Conservation (phyloP, 805 yeast species). For the Candida quercuum region DNA sequence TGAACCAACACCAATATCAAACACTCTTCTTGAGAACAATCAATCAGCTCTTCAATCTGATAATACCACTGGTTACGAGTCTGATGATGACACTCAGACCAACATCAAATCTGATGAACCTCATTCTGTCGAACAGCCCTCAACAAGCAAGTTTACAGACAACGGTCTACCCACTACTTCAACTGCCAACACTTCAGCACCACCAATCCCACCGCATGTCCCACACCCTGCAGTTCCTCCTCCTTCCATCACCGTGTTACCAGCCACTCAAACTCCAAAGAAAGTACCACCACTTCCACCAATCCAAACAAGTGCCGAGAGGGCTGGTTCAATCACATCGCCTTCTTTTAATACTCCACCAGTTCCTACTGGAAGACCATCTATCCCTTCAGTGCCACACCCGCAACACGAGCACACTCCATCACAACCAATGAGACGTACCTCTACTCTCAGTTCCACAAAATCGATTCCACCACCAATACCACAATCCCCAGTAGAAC, state of each 20-base stretch:
- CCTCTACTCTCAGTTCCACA: slow-evolving; percentile 5
- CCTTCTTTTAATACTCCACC: neutral
- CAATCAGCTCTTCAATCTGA: slow-evolving; percentile 15
- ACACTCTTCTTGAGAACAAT: slow-evolving; percentile 2
- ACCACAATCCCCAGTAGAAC: slow-evolving; percentile 3
- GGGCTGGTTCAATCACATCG: neutral
- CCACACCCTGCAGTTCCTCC: slow-evolving; percentile 21
- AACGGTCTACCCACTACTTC: neutral
- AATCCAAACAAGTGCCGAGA: neutral
- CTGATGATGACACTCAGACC: slow-evolving; percentile 49
- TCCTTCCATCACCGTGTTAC: no score
- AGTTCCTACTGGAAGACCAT: neutral
- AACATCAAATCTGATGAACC: neutral
- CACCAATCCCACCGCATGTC: slow-evolving; percentile 2
- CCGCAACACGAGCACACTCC: neutral
- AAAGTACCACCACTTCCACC: slow-evolving; percentile 22
- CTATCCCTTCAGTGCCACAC: neutral
- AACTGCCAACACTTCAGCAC: slow-evolving; percentile 7
- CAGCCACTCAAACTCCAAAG: slow-evolving; percentile 12
- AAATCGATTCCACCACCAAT: neutral
- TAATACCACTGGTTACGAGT: slow-evolving; percentile 60
- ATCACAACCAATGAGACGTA: slow-evolving; percentile 3
- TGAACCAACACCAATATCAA: slow-evolving; percentile 4
- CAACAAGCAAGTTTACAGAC: no score
- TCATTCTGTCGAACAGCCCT: no score